phyloP scores from a whole-genome alignment of 179 eudicot species.

The Gypsophila paniculata region DNA sequence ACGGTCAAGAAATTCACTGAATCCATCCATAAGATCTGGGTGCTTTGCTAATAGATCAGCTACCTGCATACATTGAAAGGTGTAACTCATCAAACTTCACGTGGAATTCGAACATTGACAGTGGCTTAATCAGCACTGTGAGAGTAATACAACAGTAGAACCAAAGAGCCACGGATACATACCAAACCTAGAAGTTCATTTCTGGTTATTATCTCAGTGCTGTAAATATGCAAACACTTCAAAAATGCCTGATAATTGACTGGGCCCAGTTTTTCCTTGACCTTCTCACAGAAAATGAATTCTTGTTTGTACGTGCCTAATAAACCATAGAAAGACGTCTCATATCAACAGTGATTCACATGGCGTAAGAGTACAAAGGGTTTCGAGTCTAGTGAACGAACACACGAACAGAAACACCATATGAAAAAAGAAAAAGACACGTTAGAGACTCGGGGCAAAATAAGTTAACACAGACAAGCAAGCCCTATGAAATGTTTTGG shows the following conservation, averaged over 20 bases:
- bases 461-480: background rate
- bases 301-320: constrained; percentile 70
- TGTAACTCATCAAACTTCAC: constrained; percentile 14
- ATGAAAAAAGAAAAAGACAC: background rate
- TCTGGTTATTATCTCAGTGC: constrained; percentile 83
- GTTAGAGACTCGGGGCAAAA: background rate
- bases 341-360: constrained; percentile 3
- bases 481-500: background rate
- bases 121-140: background rate
- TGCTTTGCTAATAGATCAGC: constrained; percentile 77
- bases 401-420: background rate
- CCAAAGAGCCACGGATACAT: constrained; percentile 26
- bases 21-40: constrained; percentile 89
- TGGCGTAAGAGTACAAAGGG: background rate
- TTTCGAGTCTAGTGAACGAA: background rate
- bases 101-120: constrained; percentile 5
- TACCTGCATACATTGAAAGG: constrained; percentile 44
- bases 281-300: constrained; percentile 75
- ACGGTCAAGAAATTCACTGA: constrained; percentile 70
- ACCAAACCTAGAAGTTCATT: constrained; percentile 78
- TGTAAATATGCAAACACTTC: constrained; percentile 91
- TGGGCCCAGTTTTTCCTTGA: constrained; percentile 67
- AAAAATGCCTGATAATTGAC: constrained; percentile 84
- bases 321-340: constrained; percentile 19
- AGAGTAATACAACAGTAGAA: background rate